Evolutionary conservation across 345 rosid species (phyloP), one percentile per base, ranked within the genome.

Genomic region (Salix suchowensis): DNA sequence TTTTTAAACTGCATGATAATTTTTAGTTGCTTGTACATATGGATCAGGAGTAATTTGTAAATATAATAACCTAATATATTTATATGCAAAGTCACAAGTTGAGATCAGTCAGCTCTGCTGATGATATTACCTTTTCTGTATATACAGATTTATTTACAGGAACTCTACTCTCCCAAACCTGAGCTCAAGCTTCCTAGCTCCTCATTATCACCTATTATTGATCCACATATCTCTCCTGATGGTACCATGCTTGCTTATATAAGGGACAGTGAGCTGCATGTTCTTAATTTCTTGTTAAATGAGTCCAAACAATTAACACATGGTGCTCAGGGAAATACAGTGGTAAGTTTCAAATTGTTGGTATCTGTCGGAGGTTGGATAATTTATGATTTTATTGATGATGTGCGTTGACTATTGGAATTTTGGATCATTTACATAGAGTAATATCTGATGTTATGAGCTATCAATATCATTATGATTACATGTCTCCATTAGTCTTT

Each of bases 201-300:
- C 44, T 77, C 94, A 15, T 50, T 73, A 30, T 89, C 97, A 14
- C 90, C 96, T 3, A 73, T 96, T 71, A 89, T 90, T 18, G 99
- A 96, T 87, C 94, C 98, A 23, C 94, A 87, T 87, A 84, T 91
- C 65, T 96, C 99, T 60, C 96, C 92, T 37, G 94, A 93, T 79
- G 97, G 98, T 50, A 82, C 91, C 62, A 84, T 89, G 91, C 90
- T 91, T 75, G 93, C 90, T 74, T 96, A 87, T 75, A 80, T 90
- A 44, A 86, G 81, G 84, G 94, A 93, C 65, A 76, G 82, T 5
- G 99, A 96, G 85, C 80, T 96, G 72, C 92, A 91, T 82, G 89
- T 93, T 70, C 78, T 88, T 30, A 86, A 87, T 88, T 82, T 92
- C 74, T 81, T 87, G 68, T 76, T 78, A 78, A 85, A 82, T 67